Conservation (phyloP, 1,139 yeast genomes). For the Geotrichum fermentans region DNA sequence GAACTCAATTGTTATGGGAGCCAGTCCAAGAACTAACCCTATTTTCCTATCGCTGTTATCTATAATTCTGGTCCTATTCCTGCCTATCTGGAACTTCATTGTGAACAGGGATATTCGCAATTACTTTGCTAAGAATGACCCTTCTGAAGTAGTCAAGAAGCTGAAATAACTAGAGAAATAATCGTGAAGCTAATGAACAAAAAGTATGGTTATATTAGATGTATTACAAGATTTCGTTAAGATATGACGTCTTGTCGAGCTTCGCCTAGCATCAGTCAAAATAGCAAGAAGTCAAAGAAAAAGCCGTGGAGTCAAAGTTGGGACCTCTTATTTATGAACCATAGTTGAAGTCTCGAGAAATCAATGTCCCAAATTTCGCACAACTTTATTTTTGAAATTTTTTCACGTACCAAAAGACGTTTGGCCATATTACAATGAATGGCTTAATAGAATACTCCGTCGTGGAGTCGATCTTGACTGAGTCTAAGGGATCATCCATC, state of each 20-base stretch:
- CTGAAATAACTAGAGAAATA: background rate
- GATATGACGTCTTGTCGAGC: too few relatives aligned
- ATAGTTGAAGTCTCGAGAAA: too few relatives aligned
- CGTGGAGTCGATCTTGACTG: slow-evolving; percentile 2
- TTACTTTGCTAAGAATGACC: slow-evolving; percentile 42
- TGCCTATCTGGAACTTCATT: slow-evolving; percentile 56
- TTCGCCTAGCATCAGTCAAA: too few relatives aligned
- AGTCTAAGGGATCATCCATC: slow-evolving; percentile 3
- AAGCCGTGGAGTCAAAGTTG: too few relatives aligned
- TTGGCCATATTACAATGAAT: background rate
- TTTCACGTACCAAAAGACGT: too few relatives aligned
- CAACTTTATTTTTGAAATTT: slow-evolving; percentile 4
- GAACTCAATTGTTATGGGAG: slow-evolving; percentile 64
- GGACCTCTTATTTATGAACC: too few relatives aligned
- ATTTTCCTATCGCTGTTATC: slow-evolving; percentile 40
- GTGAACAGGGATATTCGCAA: slow-evolving; percentile 52
- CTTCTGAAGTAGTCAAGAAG: slow-evolving; percentile 22
- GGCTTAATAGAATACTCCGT: background rate
- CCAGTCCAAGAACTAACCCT: slow-evolving; percentile 60
- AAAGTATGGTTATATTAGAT: too few relatives aligned
- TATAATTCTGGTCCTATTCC: slow-evolving; percentile 52
- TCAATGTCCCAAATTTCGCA: background rate
- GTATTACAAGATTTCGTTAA: too few relatives aligned
- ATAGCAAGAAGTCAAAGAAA: too few relatives aligned
- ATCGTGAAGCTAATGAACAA: too few relatives aligned